Percentiles rank a stretch among this genome's conserved stretches.
phyloP scores from a whole-genome alignment of 345 rosid species.

The Rhodamnia argentea region DNA sequence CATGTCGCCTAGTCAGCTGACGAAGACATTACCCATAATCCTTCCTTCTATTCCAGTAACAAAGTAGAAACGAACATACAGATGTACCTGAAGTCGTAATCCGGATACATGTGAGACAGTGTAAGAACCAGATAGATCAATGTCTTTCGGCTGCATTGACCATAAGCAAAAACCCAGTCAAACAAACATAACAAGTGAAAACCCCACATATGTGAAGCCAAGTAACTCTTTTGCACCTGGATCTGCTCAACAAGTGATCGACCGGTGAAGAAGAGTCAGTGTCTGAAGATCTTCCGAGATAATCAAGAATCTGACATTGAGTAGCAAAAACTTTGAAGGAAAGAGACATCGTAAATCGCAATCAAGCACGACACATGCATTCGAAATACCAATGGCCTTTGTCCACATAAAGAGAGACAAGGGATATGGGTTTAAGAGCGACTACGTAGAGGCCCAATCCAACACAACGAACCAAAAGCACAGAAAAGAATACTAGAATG shows the following conservation, averaged over 20 bases:
- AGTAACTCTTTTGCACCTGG: slow-evolving; percentile 47
- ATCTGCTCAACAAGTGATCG: slow-evolving; percentile 75
- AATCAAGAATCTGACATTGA: slow-evolving; percentile 64
- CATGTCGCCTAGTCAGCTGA: slow-evolving; percentile 95
- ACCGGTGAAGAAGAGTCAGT: slow-evolving; percentile 70
- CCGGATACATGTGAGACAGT: slow-evolving; percentile 85
- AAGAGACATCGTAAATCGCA: neutral
- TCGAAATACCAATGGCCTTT: neutral
- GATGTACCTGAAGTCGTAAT: slow-evolving; percentile 92
- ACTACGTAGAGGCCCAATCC: neutral
- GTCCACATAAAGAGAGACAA: neutral
- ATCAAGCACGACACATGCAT: neutral
- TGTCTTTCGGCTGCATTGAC: slow-evolving; percentile 80
- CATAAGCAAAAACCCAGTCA: slow-evolving; percentile 19
- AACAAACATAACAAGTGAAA: neutral
- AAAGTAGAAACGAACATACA: slow-evolving; percentile 6
- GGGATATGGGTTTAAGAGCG: neutral
- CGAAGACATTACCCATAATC: slow-evolving; percentile 98
- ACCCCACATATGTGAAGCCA: neutral
- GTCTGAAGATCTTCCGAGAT: slow-evolving; percentile 75
- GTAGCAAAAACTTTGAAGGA: neutral
- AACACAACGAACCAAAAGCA: neutral
- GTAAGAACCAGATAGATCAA: slow-evolving; percentile 93
- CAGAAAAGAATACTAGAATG: neutral
- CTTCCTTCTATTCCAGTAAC: slow-evolving; percentile 21